Evolutionary conservation across 305 asterid genomes (phyloP).

Genomic region (Fraxinus platypoda): DNA sequence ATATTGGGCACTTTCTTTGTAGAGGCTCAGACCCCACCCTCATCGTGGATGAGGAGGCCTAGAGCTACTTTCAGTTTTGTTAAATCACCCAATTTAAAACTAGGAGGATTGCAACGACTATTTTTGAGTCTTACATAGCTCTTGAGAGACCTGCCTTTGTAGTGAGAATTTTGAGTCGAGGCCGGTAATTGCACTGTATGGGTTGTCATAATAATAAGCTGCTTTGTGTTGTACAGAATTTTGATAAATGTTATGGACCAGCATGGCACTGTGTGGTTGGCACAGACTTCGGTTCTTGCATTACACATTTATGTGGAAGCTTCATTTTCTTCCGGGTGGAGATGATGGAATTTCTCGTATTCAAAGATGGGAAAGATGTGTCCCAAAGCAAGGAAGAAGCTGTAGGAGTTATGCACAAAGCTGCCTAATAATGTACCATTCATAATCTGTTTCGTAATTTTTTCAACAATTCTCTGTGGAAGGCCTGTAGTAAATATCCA

Average conservation of each 20-base stretch:
- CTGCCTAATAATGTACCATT: neutral
- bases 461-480: neutral
- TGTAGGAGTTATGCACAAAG: neutral
- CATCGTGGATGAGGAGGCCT: neutral
- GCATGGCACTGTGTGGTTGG: constrained; percentile 24
- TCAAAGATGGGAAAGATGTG: constrained; percentile 13
- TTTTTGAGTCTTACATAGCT: neutral
- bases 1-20: neutral
- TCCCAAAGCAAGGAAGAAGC: constrained; percentile 25
- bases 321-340: constrained; percentile 25
- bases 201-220: neutral
- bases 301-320: constrained; percentile 26
- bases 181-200: neutral
- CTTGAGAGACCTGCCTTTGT: neutral
- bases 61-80: neutral
- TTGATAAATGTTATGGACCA: neutral
- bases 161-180: neutral
- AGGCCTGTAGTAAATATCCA: neutral
- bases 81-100: neutral
- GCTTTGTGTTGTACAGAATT: neutral
- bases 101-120: neutral
- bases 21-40: neutral
- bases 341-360: constrained; percentile 25
- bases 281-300: constrained; percentile 17
- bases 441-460: neutral